These are phyloP conservation scores for Trichoderma sp. DNA, from an alignment of 2,329 filamentous ascomycete species.

Conservation along the genomic window DNA sequence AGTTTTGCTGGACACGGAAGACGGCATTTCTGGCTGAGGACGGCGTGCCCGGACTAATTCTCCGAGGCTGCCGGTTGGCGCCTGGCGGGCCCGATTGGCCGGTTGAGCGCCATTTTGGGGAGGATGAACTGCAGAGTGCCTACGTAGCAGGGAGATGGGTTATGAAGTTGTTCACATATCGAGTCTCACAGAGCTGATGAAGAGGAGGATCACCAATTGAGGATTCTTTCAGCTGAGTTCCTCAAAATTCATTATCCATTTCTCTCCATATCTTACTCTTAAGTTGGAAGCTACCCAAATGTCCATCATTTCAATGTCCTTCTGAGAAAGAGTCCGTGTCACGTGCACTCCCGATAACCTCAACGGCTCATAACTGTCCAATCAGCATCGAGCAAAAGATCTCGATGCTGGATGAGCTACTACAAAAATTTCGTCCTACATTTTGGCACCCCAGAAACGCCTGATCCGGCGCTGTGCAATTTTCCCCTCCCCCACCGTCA, in stretches of 20 bases:
- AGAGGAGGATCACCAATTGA: no score
- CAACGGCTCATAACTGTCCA: background rate
- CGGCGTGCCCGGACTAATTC: constrained; percentile 27
- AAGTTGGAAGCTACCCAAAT: background rate
- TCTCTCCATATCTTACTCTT: no score
- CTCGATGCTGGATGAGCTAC: constrained; percentile 34
- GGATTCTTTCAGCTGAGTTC: no score
- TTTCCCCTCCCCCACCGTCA: constrained; percentile 30
- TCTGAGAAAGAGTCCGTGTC: background rate
- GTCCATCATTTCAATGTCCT: background rate
- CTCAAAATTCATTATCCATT: no score
- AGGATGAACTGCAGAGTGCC: background rate
- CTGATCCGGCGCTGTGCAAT: constrained; percentile 31
- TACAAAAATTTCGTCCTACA: constrained; percentile 43
- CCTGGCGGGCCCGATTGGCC: constrained; percentile 12
- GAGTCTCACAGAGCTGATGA: no score
- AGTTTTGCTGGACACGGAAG: constrained; percentile 24
- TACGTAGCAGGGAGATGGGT: background rate
- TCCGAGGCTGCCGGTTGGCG: constrained; percentile 27
- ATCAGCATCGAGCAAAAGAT: constrained; percentile 16
- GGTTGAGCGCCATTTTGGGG: constrained; percentile 16
- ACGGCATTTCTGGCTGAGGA: constrained; percentile 23
- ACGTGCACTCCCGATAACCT: constrained; percentile 8
- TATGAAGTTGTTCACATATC: no score
- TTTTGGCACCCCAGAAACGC: constrained; percentile 32